These are phyloP conservation scores for Fistulinella cinereoalba DNA, from an alignment of 1,284 basidiomycete species.

Conservation along the genomic window DNA sequence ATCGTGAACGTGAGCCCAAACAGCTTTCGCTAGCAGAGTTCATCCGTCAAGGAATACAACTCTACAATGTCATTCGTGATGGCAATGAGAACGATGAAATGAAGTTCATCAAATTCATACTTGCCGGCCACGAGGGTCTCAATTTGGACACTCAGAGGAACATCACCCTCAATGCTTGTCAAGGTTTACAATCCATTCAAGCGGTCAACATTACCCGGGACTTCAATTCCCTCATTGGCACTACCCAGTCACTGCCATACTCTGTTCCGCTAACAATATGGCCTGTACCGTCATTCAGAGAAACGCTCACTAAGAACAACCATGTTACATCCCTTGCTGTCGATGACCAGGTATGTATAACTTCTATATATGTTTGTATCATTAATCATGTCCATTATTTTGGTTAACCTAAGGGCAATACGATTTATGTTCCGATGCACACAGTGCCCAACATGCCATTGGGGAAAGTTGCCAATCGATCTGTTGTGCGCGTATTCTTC, in stretches of 20 bases:
- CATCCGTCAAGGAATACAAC: not conserved
- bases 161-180: not conserved
- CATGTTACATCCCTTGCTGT: not conserved
- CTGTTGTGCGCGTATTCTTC: not conserved
- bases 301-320: not conserved
- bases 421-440: not conserved
- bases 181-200: not conserved
- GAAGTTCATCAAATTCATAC: not conserved
- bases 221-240: not conserved
- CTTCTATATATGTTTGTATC: not conserved
- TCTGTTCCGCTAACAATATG: not conserved
- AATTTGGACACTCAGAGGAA: not conserved
- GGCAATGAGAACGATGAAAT: not conserved
- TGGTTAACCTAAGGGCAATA: not conserved
- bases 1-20: not conserved
- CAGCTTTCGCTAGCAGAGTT: not conserved
- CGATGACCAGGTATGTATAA: not conserved
- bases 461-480: not conserved
- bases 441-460: not conserved
- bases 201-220: not conserved
- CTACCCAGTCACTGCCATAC: not conserved
- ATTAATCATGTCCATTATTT: not conserved
- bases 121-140: not conserved
- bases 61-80: not conserved
- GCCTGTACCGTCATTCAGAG: not conserved